Evolutionary conservation across 1,284 basidiomycete species (phyloP), one percentile per base, ranked within the genome.

Genomic region (Ceratobasidium sp.): DNA sequence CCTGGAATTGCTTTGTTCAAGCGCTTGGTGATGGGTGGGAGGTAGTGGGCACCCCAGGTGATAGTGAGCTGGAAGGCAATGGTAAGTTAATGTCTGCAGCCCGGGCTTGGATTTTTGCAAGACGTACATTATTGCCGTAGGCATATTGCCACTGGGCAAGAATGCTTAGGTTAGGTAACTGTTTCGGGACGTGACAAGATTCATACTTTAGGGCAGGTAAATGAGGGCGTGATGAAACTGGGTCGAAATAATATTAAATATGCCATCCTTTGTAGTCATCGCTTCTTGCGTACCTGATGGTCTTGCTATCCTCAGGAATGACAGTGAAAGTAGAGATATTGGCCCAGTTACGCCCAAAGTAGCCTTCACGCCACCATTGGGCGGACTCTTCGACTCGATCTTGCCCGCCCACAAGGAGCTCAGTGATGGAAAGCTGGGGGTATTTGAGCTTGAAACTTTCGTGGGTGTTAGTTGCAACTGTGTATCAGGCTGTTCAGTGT

Each of bases 1-100:
- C 86, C 87, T 0, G 88, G 87, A 12, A 66, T 76, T 14, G 78
- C 75, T 81, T 79, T 71, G 77, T 93, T 92, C 59, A 94, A 81
- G 23, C 88, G 84, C 0, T 81, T 80, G 0, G 84, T 84, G 72
- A 92, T 88, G 0, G 85, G 79, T 0, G 85, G 82, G 0, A 84
- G 84, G 74, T 87, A 92, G 1, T 38, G 48, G 0, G 58, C 74
- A 18, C 79, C 80, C 84, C 84, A 84, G 25, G 78, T 76, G 21
- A 78, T 77, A 58, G 79, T 67, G 12, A 67, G n/a, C 63, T 67
- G n/a, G 9, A 46, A 6, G 36, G 23, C 16, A 46, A 1, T 79
- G 9, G 75, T 74, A 80, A 82, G 73, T 58, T 42, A 23, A 46
- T 21, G 36, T 60, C n/a, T 74, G 72, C 33, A 53, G 51, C 21